Conservation (phyloP, 2,329 filamentous ascomycete genomes). For the Penicillium sp. region DNA sequence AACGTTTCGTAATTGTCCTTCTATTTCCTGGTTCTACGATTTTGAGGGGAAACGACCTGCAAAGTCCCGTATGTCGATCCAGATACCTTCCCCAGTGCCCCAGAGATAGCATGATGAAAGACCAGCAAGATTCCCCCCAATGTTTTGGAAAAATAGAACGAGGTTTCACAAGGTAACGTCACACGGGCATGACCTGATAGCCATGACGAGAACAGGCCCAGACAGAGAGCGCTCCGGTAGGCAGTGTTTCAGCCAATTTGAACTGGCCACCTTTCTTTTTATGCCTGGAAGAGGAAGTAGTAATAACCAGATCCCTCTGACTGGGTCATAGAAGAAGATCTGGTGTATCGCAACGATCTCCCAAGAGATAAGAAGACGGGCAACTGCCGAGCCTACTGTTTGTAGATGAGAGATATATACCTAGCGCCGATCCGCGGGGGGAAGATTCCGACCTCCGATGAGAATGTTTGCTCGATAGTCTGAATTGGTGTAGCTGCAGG, state of each 20-base stretch:
- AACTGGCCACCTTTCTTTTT: neutral
- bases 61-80: slow-evolving; percentile 32
- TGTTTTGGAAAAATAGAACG: slow-evolving; percentile 25
- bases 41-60: slow-evolving; percentile 31
- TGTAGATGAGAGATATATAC: slow-evolving; percentile 22
- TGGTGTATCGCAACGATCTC: neutral
- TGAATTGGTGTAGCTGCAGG: slow-evolving; percentile 28
- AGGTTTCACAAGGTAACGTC: slow-evolving; percentile 42
- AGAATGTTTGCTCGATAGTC: slow-evolving; percentile 32
- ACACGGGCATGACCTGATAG: slow-evolving; percentile 32
- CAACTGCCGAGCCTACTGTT: slow-evolving; percentile 30
- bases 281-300: neutral
- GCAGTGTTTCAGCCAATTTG: slow-evolving; percentile 25
- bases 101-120: slow-evolving; percentile 14
- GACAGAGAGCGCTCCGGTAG: slow-evolving; percentile 16
- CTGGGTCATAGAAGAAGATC: neutral
- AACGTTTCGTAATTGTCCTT: slow-evolving; percentile 2
- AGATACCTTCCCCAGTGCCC: slow-evolving; percentile 13
- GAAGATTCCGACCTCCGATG: slow-evolving; percentile 15
- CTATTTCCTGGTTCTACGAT: slow-evolving; percentile 7
- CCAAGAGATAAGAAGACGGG: slow-evolving; percentile 15
- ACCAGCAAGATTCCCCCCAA: slow-evolving; percentile 26
- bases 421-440: slow-evolving; percentile 20
- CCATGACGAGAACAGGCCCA: slow-evolving; percentile 23
- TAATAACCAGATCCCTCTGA: neutral